A percentile compares a stretch with the other conserved stretches of the same genome.
Evolutionary conservation across 2,329 filamentous ascomycete species (phyloP).

Genomic region (Fusarium keratoplasticum): DNA sequence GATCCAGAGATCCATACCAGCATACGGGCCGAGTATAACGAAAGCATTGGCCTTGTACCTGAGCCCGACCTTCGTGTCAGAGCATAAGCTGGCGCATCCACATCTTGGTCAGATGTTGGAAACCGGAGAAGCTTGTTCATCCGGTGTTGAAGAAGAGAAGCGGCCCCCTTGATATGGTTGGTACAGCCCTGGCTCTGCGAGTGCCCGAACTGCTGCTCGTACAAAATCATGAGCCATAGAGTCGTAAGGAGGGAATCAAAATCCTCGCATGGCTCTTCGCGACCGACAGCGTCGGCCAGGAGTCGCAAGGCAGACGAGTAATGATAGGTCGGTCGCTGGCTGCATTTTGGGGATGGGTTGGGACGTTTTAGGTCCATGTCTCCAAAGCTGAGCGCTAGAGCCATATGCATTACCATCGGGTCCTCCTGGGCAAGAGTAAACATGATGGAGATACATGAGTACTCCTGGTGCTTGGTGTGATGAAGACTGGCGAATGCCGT

Average conservation of each 20-base stretch:
- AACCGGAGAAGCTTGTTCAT: constrained; percentile 16
- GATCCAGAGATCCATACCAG: constrained; percentile 48
- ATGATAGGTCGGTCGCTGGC: constrained; percentile 22
- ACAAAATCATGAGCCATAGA: constrained; percentile 51
- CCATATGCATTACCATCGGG: background rate
- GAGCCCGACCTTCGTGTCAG: background rate
- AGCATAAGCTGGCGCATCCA: background rate
- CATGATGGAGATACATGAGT: background rate
- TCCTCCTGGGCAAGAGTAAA: background rate
- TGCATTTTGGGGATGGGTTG: background rate
- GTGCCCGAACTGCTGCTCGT: constrained; percentile 52
- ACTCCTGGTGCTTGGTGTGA: background rate
- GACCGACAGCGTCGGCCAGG: constrained; percentile 43
- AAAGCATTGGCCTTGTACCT: constrained; percentile 26
- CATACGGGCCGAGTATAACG: constrained; percentile 48
- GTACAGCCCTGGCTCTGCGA: constrained; percentile 42
- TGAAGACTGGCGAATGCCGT: background rate
- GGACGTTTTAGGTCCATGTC: background rate
- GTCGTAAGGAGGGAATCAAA: constrained; percentile 46
- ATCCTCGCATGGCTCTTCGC: constrained; percentile 33
- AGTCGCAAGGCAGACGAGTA: constrained; percentile 46
- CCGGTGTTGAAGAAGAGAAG: constrained; percentile 45
- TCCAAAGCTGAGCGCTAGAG: background rate
- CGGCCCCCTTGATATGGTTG: constrained; percentile 49
- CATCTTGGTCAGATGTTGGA: background rate